phyloP scores from a whole-genome alignment of 2,329 filamentous ascomycete genomes.

The Scedosporium aurantiacum region DNA sequence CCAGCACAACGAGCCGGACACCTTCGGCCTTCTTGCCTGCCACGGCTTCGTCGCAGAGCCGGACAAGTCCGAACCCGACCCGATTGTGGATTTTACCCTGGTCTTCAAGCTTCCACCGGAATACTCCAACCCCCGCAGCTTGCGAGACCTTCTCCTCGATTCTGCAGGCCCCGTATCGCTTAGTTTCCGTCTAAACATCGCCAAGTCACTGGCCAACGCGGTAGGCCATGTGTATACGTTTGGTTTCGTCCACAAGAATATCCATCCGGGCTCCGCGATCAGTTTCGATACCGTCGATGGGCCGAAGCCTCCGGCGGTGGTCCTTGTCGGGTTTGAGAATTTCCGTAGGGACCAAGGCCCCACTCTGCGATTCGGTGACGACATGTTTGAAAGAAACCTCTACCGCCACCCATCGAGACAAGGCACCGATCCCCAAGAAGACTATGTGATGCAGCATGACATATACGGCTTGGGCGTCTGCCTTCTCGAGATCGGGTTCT shows the following conservation, averaged over 20 bases:
- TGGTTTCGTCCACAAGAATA: constrained; percentile 34
- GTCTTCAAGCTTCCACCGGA: neutral
- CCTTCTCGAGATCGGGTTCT: constrained; percentile 40
- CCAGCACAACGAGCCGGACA: constrained; percentile 14
- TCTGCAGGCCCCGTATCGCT: constrained; percentile 4
- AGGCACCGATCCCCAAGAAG: constrained; percentile 23
- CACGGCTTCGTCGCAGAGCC: constrained; percentile 15
- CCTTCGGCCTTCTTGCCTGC: constrained; percentile 19
- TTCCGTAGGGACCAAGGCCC: neutral
- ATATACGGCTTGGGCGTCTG: constrained; percentile 45
- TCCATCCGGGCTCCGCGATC: constrained; percentile 28
- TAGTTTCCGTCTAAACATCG: constrained; percentile 19
- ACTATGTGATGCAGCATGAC: constrained; percentile 41
- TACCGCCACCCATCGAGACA: constrained; percentile 40
- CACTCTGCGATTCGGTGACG: neutral
- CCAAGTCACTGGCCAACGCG: constrained; percentile 9
- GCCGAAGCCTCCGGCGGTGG: neutral
- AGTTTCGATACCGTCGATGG: constrained; percentile 11
- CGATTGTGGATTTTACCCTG: neutral
- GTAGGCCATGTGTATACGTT: constrained; percentile 31
- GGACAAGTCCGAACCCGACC: constrained; percentile 1
- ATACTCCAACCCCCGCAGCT: neutral
- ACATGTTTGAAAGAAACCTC: constrained; percentile 24
- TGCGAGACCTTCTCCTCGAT: neutral
- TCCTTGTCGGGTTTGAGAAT: neutral